Evolutionary conservation across 306 rosid genomes (phyloP).

Genomic region (Citrullus amarus): DNA sequence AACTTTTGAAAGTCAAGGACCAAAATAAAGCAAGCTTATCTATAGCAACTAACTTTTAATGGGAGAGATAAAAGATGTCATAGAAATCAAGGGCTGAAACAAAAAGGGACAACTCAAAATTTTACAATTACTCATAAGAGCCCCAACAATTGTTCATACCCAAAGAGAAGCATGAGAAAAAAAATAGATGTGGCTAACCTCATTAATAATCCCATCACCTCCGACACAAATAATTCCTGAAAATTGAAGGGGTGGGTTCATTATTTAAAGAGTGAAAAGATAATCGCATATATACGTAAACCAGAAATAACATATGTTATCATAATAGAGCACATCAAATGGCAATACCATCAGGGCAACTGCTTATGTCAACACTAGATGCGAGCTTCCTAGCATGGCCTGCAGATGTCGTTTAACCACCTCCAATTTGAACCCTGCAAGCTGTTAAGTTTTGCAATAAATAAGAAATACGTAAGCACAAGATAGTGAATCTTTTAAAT

Average conservation of each 20-base stretch:
- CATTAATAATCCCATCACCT: slow-evolving; percentile 97
- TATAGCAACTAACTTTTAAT: background rate
- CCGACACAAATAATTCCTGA: slow-evolving; percentile 97
- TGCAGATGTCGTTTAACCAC: slow-evolving; percentile 76
- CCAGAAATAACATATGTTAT: slow-evolving; percentile 8
- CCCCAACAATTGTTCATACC: background rate
- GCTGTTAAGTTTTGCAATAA: slow-evolving; percentile 46
- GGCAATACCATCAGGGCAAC: slow-evolving; percentile 86
- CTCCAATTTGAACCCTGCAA: slow-evolving; percentile 97
- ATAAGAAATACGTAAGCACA: background rate
- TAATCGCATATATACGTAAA: slow-evolving; percentile 12
- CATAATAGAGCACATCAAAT: slow-evolving; percentile 8
- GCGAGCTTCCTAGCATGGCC: slow-evolving; percentile 94
- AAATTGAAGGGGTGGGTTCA: slow-evolving; percentile 5
- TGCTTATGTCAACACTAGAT: slow-evolving; percentile 75
- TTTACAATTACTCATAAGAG: background rate
- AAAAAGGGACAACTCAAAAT: background rate
- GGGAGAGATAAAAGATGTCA: background rate
- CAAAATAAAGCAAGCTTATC: no score
- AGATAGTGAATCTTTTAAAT: background rate
- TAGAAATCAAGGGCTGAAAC: background rate
- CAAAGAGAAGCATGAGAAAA: slow-evolving; percentile 6
- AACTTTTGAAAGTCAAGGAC: no score
- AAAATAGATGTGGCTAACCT: slow-evolving; percentile 41
- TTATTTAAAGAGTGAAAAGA: slow-evolving; percentile 12